Base-by-base conservation (phyloP, 2,329 filamentous ascomycete genomes). In the Rhexocercosporidium sp. region DNA sequence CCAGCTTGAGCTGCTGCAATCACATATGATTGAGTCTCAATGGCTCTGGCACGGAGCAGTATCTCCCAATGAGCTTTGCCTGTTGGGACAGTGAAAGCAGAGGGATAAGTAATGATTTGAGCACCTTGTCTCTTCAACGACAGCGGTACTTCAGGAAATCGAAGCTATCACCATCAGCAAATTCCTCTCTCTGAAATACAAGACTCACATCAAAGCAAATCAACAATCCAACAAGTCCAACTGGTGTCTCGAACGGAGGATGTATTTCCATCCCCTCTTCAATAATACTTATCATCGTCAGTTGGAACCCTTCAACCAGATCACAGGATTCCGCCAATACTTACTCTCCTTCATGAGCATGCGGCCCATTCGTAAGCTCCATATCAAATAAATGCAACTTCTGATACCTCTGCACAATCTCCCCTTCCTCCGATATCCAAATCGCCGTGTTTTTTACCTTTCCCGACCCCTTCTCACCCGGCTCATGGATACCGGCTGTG, bases 321-420 rank as follows among this genome's bases (percentile, higher is more conserved):
- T 25, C 31, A 41, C n/a, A 8, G 34, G n/a, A n/a, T n/a, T n/a
- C n/a, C n/a, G n/a, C n/a, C n/a, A n/a, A 29, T 29, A 66, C 66
- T 41, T 37, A 66, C 65, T 70, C 66, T 63, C 67, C 69, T 57
- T 67, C 67, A 39, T 63, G 47, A 25, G 66, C 64, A 37, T 65
- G 53, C 4, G 62, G 69, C 3, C 69, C 69, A 51, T 66, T 62
- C 8, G 47, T 63, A 18, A 71, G 56, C 53, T 69, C 60, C 60
- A 69, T 71, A 60, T 69, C 67, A 54, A 71, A 71, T 14, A 71
- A 46, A 56, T 69, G 66, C n/a, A 71, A 34, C 57, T 69, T 71
- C 25, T 67, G 60, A 64, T 69, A 71, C 29, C 63, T 63, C 62
- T 60, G 39, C 7, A 66, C 39, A 57, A 69, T 64, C 29, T 71